A percentile compares a stretch with the other conserved stretches of the same genome.
phyloP scores from a whole-genome alignment of 495 filamentous ascomycete genomes.

The Evansstolkia leycettana region DNA sequence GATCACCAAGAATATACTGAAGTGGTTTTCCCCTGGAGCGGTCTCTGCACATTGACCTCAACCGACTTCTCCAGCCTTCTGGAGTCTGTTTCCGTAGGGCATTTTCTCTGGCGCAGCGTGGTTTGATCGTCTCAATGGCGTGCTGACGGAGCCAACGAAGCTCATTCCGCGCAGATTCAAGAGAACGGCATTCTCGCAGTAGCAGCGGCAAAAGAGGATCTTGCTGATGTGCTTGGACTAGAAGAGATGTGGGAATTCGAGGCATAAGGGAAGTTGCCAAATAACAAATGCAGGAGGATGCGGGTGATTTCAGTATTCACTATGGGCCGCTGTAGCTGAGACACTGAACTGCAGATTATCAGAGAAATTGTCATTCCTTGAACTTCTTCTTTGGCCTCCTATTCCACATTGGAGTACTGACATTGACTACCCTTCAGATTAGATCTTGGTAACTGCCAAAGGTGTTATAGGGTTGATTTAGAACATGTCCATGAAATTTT shows the following conservation, averaged over 20 bases:
- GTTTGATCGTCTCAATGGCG: slow-evolving; percentile 17
- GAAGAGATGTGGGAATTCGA: slow-evolving; percentile 48
- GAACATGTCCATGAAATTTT: slow-evolving; percentile 4
- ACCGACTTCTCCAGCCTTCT: slow-evolving; percentile 15
- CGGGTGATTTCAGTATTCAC: not conserved
- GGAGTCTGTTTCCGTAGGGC: not conserved
- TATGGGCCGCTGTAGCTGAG: too few species aligned
- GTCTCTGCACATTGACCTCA: slow-evolving; percentile 39
- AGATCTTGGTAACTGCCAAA: not conserved
- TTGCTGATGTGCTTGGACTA: slow-evolving; percentile 42
- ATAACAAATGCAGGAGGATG: too few species aligned
- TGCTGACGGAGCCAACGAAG: slow-evolving; percentile 77
- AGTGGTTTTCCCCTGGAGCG: slow-evolving; percentile 60
- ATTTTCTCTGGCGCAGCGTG: slow-evolving; percentile 4
- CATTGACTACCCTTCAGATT: not conserved
- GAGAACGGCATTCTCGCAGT: slow-evolving; percentile 54
- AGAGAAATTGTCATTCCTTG: not conserved
- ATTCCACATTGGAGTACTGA: not conserved
- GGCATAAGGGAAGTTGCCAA: slow-evolving; percentile 49
- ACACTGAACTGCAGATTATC: too few species aligned
- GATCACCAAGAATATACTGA: slow-evolving; percentile 81
- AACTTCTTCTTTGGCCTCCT: not conserved
- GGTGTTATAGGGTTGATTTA: slow-evolving; percentile 2
- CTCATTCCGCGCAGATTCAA: slow-evolving; percentile 60
- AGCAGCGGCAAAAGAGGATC: slow-evolving; percentile 52